Percentiles rank a stretch among this genome's conserved stretches.
Evolutionary conservation across 2,329 filamentous ascomycete species (phyloP).

Genomic region (Alternaria brassicicola): DNA sequence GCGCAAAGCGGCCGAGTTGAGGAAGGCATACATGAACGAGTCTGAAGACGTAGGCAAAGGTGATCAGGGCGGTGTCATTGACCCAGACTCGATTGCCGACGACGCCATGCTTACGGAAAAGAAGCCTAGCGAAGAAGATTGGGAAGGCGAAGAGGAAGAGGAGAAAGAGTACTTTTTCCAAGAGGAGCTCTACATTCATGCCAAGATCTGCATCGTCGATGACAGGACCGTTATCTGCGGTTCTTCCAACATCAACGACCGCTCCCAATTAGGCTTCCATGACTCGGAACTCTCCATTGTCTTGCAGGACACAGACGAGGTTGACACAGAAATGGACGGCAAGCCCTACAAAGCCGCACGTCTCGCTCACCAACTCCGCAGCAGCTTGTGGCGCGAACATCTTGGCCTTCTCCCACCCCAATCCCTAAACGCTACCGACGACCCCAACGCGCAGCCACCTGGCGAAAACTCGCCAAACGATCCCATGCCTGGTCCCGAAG

Average conservation of each 20-base stretch:
- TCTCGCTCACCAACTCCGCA: conserved; percentile 79
- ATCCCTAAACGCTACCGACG: conserved; percentile 66
- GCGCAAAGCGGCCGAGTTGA: conserved; percentile 54
- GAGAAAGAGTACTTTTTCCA: conserved; percentile 91
- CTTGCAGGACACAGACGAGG: conserved; percentile 77
- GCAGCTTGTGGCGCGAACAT: conserved; percentile 89
- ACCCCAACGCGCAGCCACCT: conserved; percentile 79
- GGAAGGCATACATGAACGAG: conserved; percentile 53
- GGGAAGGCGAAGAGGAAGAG: conserved; percentile 73
- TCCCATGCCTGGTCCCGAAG: conserved; percentile 72
- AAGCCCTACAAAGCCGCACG: conserved; percentile 77
- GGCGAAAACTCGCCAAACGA: conserved; percentile 71
- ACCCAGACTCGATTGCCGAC: conserved; percentile 72
- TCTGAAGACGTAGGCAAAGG: conserved; percentile 50
- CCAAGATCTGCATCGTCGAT: conserved; percentile 87
- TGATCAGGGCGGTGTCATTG: conserved; percentile 51
- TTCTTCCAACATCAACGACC: conserved; percentile 90
- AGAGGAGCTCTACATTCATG: conserved; percentile 95
- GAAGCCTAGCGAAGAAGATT: conserved; percentile 70
- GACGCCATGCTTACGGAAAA: conserved; percentile 78
- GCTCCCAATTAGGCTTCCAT: conserved; percentile 83
- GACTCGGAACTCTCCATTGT: conserved; percentile 91
- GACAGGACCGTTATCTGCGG: conserved; percentile 85
- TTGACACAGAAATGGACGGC: conserved; percentile 80
- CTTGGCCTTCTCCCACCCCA: conserved; percentile 81